Conservation (phyloP, 2,329 filamentous ascomycete species). For the Cryphonectria parasitica region DNA sequence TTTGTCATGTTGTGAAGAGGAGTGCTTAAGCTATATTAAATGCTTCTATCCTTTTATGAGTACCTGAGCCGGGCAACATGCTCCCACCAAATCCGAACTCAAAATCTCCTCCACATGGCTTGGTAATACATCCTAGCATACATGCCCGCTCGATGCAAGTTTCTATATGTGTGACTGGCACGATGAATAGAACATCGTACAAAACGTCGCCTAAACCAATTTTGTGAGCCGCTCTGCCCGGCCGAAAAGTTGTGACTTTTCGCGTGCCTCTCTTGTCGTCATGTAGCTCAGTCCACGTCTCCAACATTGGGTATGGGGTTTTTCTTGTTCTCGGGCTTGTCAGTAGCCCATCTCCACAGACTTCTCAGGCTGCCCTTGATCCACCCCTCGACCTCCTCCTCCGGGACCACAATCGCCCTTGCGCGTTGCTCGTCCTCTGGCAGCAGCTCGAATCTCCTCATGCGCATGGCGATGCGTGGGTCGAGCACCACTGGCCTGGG, state of each 20-base stretch:
- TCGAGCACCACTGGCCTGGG: conserved; percentile 75
- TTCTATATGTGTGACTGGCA: neutral
- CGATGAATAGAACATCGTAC: conserved; percentile 1
- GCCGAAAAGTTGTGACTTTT: too few species aligned
- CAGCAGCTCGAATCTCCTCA: conserved; percentile 76
- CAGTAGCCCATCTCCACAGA: conserved; percentile 55
- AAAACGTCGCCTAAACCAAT: neutral
- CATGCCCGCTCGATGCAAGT: conserved; percentile 11
- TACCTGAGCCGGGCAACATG: neutral
- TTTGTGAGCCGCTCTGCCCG: too few species aligned
- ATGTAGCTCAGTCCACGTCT: conserved; percentile 30
- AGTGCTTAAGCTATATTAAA: conserved; percentile 16
- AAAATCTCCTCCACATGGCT: neutral
- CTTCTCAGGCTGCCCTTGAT: conserved; percentile 63
- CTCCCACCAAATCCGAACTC: neutral
- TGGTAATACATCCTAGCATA: neutral
- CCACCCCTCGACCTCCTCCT: conserved; percentile 73
- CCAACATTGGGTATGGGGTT: conserved; percentile 37
- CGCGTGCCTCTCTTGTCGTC: neutral
- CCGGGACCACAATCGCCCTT: conserved; percentile 62
- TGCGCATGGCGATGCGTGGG: conserved; percentile 72
- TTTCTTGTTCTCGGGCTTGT: conserved; percentile 46
- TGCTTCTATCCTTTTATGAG: conserved; percentile 22
- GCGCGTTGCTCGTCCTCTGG: conserved; percentile 72
- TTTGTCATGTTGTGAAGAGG: neutral